Base-by-base conservation (phyloP, 2,329 filamentous ascomycete species). In the Colletotrichum sp. region DNA sequence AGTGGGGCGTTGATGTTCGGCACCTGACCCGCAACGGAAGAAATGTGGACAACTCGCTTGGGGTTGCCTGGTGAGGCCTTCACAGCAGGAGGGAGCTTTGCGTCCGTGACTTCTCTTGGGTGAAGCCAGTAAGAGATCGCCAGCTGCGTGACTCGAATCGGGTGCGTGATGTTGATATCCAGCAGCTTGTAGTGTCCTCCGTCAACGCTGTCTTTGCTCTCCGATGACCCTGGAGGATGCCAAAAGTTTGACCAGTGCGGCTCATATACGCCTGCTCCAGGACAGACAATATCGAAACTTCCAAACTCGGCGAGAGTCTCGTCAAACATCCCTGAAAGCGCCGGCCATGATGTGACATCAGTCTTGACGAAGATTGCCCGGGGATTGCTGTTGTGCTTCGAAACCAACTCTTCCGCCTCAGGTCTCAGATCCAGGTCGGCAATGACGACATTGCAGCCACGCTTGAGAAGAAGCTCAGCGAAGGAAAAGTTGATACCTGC, bases 251-350 rank as follows among this genome's bases (percentile, higher is more conserved):
- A 85, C 82, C 82, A 86, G 8, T 80, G 77, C 77, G 87, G 88
- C 75, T 89, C 88, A 66, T 86, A 89, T 6, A 89, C 80, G 32
- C 87, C 87, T 0, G 87, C 87, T 1, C 87, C 87, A 0, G 87
- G 86, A 48, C 86, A 88, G 5, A 88, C 79, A 28, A 89, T 83
- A 62, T 86, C 85, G 73, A 86, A 81, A 3, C 78, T 79, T 0
- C 84, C 84, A 66, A 88, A 88, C 30, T 84, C 81, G 2, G 74
- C 26, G 1, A 83, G 55, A 0, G 86, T 79, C 5, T 77, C 76
- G 5, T 82, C 77, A 68, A 88, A 87, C 77, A 86, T 82, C 18
- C 75, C 74, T 1, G 80, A 65, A 0, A 89, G 78, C 6, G 84
- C 82, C 1, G 80, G 75, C 87, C 87, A 88, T 0, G 82, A 83